Evolutionary conservation across 1,284 basidiomycete genomes (phyloP).

Genomic region (Pyrrhoderma noxium): DNA sequence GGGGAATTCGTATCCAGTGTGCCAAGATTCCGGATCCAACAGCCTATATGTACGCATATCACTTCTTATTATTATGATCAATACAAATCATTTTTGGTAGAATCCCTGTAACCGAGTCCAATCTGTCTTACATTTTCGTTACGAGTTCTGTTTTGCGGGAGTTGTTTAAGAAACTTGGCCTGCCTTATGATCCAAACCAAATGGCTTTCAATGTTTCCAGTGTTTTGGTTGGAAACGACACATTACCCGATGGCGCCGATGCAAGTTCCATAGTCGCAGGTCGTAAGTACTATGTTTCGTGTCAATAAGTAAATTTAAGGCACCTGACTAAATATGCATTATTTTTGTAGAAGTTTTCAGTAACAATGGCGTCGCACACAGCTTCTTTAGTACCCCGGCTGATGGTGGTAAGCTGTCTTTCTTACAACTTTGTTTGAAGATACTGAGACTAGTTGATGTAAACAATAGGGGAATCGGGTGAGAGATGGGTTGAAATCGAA

Average conservation of each 20-base stretch:
- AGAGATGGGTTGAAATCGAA: conserved; percentile 6
- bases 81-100: too few relatives aligned
- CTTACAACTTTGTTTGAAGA: conserved; percentile 1
- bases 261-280: conserved; percentile 24
- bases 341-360: too few relatives aligned
- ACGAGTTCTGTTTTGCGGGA: conserved; percentile 27
- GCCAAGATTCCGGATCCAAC: conserved; percentile 28
- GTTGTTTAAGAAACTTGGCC: conserved; percentile 25
- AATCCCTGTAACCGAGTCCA: too few relatives aligned
- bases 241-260: conserved; percentile 22
- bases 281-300: conserved; percentile 16
- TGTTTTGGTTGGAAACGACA: conserved; percentile 23
- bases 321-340: too few relatives aligned
- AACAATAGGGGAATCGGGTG: neutral
- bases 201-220: conserved; percentile 20
- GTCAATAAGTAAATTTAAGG: too few relatives aligned
- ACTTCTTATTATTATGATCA: too few relatives aligned
- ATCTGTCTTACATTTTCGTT: conserved; percentile 35
- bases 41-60: conserved; percentile 26
- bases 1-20: conserved; percentile 37
- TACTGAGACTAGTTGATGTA: neutral
- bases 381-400: too few relatives aligned
- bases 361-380: too few relatives aligned
- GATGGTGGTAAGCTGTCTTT: too few relatives aligned
- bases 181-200: conserved; percentile 25